A percentile compares a stretch with the other conserved stretches of the same genome.
Conservation (phyloP, 257 asterid genomes). For the Anisodus tanguticus region DNA sequence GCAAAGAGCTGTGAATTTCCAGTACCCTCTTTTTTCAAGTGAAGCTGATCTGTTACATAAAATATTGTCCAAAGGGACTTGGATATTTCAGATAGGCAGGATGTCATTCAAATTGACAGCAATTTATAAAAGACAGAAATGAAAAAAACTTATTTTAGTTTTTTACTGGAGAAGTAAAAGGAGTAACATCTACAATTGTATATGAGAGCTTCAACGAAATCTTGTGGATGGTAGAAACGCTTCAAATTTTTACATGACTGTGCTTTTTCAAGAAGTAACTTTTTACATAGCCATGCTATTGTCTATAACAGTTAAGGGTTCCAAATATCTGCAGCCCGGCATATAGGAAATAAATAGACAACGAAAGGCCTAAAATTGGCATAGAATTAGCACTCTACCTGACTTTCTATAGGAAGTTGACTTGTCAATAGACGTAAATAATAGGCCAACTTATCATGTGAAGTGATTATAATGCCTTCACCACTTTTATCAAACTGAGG, state of each 20-base stretch:
- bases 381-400: slow-evolving; percentile 51
- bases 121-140: neutral
- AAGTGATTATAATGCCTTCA: slow-evolving; percentile 94
- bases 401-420: slow-evolving; percentile 99
- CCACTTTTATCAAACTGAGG: slow-evolving; percentile 99
- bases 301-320: slow-evolving; percentile 6
- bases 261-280: neutral
- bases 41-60: slow-evolving; percentile 14
- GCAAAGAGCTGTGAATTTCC: slow-evolving; percentile 4
- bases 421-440: slow-evolving; percentile 91
- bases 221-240: neutral
- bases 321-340: slow-evolving; percentile 20
- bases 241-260: slow-evolving; percentile 8
- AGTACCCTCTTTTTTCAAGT: slow-evolving; percentile 1
- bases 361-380: slow-evolving; percentile 6
- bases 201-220: neutral
- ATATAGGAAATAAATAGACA: neutral
- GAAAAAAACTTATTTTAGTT: neutral
- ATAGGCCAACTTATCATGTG: slow-evolving; percentile 84
- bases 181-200: neutral
- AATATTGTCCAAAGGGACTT: slow-evolving; percentile 21
- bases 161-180: neutral
- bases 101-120: neutral
- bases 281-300: slow-evolving; percentile 7
- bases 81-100: neutral